phyloP scores from a whole-genome alignment of 805 yeast species.

The Wickerhamiella sergipiensis region DNA sequence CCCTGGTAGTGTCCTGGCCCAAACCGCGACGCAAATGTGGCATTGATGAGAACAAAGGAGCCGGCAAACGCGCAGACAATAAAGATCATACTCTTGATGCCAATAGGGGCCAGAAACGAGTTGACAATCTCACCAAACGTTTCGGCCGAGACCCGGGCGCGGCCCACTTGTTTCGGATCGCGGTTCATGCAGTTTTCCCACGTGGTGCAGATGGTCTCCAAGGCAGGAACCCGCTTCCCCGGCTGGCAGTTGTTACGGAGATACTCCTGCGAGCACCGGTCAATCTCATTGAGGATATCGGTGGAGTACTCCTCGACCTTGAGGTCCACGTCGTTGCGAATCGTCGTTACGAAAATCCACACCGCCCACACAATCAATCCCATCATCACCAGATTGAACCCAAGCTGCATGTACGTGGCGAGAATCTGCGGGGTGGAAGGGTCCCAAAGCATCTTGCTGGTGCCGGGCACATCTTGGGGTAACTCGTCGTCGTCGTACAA shows the following conservation, averaged over 20 bases:
- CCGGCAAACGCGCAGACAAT: slow-evolving; percentile 19
- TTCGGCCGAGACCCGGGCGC: slow-evolving; percentile 63
- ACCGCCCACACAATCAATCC: slow-evolving; percentile 39
- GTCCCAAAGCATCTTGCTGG: slow-evolving; percentile 2
- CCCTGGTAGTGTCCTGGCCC: slow-evolving; percentile 7
- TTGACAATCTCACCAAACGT: slow-evolving; percentile 72
- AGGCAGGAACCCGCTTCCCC: slow-evolving; percentile 57
- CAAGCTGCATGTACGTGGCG: slow-evolving; percentile 49
- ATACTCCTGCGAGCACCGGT: slow-evolving; percentile 57
- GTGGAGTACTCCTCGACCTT: slow-evolving; percentile 51
- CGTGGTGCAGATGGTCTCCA: slow-evolving; percentile 51
- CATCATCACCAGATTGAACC: slow-evolving; percentile 42
- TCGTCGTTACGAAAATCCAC: slow-evolving; percentile 38
- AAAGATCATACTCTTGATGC: slow-evolving; percentile 47
- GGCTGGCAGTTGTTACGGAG: slow-evolving; percentile 53
- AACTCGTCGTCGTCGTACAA: neutral
- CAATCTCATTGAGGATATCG: slow-evolving; percentile 49
- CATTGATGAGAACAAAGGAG: slow-evolving; percentile 21
- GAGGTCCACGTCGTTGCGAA: slow-evolving; percentile 54
- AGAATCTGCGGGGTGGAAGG: slow-evolving; percentile 36
- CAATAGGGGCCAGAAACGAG: slow-evolving; percentile 57
- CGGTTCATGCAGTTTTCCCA: slow-evolving; percentile 78
- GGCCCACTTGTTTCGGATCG: slow-evolving; percentile 55
- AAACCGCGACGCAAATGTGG: slow-evolving; percentile 18
- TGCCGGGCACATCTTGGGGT: neutral